Evolutionary conservation across 2,329 filamentous ascomycete genomes (phyloP).

Genomic region (Fusarium begoniae): DNA sequence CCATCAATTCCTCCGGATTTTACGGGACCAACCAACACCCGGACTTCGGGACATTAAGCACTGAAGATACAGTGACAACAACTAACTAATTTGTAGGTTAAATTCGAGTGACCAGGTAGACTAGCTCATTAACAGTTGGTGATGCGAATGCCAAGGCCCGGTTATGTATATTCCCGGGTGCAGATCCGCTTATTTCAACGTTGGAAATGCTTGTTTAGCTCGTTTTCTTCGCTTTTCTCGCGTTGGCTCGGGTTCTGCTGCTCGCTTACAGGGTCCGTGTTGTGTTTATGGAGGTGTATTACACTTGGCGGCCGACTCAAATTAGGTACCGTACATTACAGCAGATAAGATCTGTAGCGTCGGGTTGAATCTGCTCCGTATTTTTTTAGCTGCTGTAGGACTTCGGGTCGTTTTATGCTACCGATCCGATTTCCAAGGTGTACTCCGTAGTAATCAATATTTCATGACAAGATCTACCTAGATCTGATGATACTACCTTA

Average conservation of each 20-base stretch:
- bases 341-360: background rate
- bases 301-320: slow-evolving; percentile 22
- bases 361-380: slow-evolving; percentile 20
- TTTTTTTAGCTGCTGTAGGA: slow-evolving; percentile 8
- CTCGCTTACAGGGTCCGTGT: slow-evolving; percentile 3
- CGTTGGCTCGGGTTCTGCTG: background rate
- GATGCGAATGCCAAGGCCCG: slow-evolving; percentile 8
- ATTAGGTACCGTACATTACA: too few relatives aligned
- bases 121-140: background rate
- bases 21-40: background rate
- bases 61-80: background rate
- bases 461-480: background rate
- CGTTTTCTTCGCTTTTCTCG: slow-evolving; percentile 18
- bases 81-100: slow-evolving; percentile 1
- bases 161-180: slow-evolving; percentile 13
- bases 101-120: slow-evolving; percentile 2
- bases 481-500: background rate
- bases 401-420: slow-evolving; percentile 23
- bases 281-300: background rate
- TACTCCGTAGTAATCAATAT: background rate
- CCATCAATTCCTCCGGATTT: background rate
- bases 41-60: background rate
- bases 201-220: slow-evolving; percentile 8
- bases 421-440: background rate
- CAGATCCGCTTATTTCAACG: slow-evolving; percentile 20